These are phyloP conservation scores for Eudorina sp. DNA, from an alignment of 139 green algal species.

Conservation along the genomic window DNA sequence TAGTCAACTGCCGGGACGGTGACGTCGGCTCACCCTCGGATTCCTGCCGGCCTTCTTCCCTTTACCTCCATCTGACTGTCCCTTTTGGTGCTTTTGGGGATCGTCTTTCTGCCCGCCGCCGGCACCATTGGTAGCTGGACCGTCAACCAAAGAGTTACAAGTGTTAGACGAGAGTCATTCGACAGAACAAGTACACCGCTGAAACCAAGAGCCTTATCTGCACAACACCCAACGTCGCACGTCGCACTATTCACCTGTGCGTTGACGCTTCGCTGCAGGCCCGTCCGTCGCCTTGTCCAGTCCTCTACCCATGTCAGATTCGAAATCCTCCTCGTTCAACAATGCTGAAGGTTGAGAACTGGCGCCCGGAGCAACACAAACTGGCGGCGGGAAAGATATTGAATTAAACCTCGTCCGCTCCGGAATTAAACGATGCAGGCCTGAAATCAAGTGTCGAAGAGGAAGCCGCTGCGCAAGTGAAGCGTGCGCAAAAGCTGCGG, in stretches of 20 bases:
- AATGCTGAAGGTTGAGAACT: not conserved
- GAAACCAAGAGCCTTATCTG: not conserved
- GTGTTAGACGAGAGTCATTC: not conserved
- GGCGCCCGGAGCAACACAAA: not conserved
- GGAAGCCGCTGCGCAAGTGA: not conserved
- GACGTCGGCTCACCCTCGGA: not conserved
- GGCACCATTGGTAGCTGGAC: slow-evolving; percentile 1
- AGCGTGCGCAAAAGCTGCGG: not conserved
- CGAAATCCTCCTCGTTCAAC: not conserved
- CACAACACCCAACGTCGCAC: not conserved
- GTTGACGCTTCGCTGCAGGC: slow-evolving; percentile 11
- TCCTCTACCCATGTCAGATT: not conserved
- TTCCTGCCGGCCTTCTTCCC: not conserved
- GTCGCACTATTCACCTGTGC: not conserved
- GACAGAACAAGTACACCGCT: not conserved
- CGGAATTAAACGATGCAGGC: not conserved
- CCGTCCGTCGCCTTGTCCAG: not conserved
- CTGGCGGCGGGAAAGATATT: not conserved
- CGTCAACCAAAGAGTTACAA: not conserved
- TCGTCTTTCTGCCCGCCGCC: not conserved
- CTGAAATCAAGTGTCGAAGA: not conserved
- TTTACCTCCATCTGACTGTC: not conserved
- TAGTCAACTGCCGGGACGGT: not conserved
- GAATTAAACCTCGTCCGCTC: not conserved
- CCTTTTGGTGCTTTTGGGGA: not conserved